Conservation (phyloP, 441 rosid species). For the Sinapis alba region DNA sequence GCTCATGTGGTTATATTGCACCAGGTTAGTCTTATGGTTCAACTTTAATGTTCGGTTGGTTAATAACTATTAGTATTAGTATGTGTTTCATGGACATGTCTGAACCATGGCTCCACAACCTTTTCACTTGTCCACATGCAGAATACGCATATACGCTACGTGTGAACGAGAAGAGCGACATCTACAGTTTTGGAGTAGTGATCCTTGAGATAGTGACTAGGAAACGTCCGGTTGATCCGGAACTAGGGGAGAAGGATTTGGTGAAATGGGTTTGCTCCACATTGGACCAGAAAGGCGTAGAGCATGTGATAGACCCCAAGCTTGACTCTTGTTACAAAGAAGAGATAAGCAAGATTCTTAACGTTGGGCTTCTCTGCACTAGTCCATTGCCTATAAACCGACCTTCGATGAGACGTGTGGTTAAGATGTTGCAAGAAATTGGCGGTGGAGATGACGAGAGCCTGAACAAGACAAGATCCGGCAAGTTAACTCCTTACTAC, state of each 20-base stretch:
- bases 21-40: constrained; percentile 61
- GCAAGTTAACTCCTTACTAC: constrained; percentile 82
- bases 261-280: constrained; percentile 91
- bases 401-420: constrained; percentile 92
- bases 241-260: constrained; percentile 83
- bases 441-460: constrained; percentile 45
- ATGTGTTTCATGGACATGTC: constrained; percentile 12
- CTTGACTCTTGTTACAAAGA: constrained; percentile 77
- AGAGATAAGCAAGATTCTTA: constrained; percentile 79
- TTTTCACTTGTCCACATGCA: too few species aligned
- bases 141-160: constrained; percentile 94
- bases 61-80: not conserved
- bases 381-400: constrained; percentile 91
- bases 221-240: constrained; percentile 74
- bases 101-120: too few species aligned
- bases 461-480: constrained; percentile 37
- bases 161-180: constrained; percentile 98
- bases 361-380: constrained; percentile 87
- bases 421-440: constrained; percentile 81
- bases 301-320: constrained; percentile 78
- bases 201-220: constrained; percentile 89
- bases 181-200: constrained; percentile 95
- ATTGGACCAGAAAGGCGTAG: constrained; percentile 77
- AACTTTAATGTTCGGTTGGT: constrained; percentile 16
- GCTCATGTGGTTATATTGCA: constrained; percentile 97